Evolutionary conservation across 805 yeast genomes (phyloP).

Genomic region (Candida tibetensis): DNA sequence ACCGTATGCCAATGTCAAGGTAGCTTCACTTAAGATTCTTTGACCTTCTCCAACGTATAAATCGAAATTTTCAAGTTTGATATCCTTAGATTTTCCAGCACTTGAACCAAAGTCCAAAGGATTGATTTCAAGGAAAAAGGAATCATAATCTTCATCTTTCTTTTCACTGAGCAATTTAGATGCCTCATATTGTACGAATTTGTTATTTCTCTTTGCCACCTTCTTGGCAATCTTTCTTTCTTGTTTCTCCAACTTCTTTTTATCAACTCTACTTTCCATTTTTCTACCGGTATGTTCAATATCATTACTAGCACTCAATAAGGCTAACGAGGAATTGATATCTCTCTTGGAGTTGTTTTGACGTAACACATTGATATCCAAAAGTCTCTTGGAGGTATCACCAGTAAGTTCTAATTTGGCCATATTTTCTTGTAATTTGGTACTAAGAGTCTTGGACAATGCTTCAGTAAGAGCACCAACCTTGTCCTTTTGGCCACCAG

Average conservation of each 20-base stretch:
- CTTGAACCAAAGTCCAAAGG: constrained; percentile 80
- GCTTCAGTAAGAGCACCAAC: constrained; percentile 48
- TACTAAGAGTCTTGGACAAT: constrained; percentile 47
- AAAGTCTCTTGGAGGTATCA: constrained; percentile 81
- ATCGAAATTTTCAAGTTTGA: constrained; percentile 89
- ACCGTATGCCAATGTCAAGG: constrained; percentile 84
- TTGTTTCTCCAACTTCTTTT: constrained; percentile 94
- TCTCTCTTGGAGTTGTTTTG: constrained; percentile 63
- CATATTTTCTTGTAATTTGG: constrained; percentile 61
- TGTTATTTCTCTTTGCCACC: constrained; percentile 85
- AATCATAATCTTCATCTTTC: constrained; percentile 79
- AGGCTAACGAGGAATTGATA: constrained; percentile 69
- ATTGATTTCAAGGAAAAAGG: constrained; percentile 90
- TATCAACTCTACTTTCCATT: constrained; percentile 92
- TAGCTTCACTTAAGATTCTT: constrained; percentile 85
- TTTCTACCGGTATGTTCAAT: constrained; percentile 89
- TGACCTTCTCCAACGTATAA: constrained; percentile 94
- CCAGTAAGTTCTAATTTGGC: constrained; percentile 77
- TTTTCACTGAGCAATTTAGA: constrained; percentile 74
- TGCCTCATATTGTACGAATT: constrained; percentile 89
- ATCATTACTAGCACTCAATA: constrained; percentile 75
- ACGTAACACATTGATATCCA: constrained; percentile 68
- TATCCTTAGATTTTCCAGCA: constrained; percentile 97
- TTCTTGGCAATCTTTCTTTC: constrained; percentile 96
- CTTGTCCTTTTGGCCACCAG: constrained; percentile 71